Percentiles rank a stretch among this genome's conserved stretches.
Evolutionary conservation across 75 land plant species (phyloP).

Genomic region (Isoetes taiwanensis): DNA sequence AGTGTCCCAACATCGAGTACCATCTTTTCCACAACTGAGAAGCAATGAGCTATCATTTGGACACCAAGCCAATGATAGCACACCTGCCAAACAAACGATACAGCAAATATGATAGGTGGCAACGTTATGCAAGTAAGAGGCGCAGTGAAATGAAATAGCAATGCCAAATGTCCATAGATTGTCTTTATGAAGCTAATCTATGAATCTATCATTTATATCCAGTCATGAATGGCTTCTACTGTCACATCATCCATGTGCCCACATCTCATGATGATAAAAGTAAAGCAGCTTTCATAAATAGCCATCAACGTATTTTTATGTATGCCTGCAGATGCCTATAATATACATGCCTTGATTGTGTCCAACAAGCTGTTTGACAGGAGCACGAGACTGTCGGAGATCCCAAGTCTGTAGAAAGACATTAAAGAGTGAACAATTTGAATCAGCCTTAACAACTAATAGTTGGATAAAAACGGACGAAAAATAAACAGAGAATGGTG

Average conservation of each 20-base stretch:
- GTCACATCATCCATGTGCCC: no score
- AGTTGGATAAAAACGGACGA: neutral
- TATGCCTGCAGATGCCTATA: no score
- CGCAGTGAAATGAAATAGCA: neutral
- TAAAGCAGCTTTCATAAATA: no score
- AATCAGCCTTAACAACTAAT: no score
- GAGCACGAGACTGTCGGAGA: conserved; percentile 66
- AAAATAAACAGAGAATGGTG: conserved; percentile 3
- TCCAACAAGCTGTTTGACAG: conserved; percentile 78
- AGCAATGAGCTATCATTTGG: conserved; percentile 69
- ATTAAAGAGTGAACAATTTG: neutral
- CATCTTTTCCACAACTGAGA: conserved; percentile 84
- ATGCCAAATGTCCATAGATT: no score
- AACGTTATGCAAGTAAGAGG: neutral
- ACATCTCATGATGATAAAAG: no score
- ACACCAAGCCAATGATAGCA: conserved; percentile 95
- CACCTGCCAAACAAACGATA: conserved; percentile 37
- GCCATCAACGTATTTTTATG: no score
- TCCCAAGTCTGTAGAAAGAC: conserved; percentile 70
- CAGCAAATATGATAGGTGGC: neutral
- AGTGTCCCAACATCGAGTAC: conserved; percentile 95
- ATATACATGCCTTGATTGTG: conserved; percentile 79
- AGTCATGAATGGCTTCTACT: no score
- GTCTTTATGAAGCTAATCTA: no score
- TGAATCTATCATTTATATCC: no score